Evolutionary conservation across 1,284 basidiomycete genomes (phyloP), one percentile per base, ranked within the genome.

Genomic region (Marasmius sp.): DNA sequence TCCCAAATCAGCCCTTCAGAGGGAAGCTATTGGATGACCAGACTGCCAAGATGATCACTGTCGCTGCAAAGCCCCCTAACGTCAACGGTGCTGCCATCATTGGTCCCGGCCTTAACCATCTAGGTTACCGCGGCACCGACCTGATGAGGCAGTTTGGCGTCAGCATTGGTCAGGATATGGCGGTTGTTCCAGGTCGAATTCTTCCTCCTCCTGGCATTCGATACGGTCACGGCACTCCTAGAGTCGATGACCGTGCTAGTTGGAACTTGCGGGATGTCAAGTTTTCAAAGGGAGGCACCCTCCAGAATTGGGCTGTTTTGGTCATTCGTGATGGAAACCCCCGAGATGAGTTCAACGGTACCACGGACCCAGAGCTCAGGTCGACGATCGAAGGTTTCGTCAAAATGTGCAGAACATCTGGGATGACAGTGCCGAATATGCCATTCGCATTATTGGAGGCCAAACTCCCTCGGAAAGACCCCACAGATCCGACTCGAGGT

Each of bases 131-230:
- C 7, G 73, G 72, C 20, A 72, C 79, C 0, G 75, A 74, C 7
- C 79, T 8, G 14, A 47, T 47, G 20, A 47, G 20, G 2, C 81
- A 1, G 73, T 92, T 92, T 71, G 88, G 87, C 0, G 73, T 92
- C 59, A 75, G 70, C 58, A 80, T 93, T 60, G 83, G 83, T 11
- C 74, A 71, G 1, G 79, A 90, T 61, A 92, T 93, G 89, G 79
- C 87, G 1, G 81, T 89, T 27, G 86, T 92, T 6, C 89, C 90
- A 0, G 91, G 85, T 2, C 85, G 90, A 38, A 82, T 91, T 61
- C 80, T 92, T 0, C 73, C 79, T 5, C 71, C 84, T 10, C 91
- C 90, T 0, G 75, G 73, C 4, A 76, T 92, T 60, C 75, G 81
- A 51, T 92, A 92, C 68, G 79, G 76, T 0, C 69, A 73, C 56